phyloP scores from a whole-genome alignment of 345 rosid genomes.

The Moricandia moricandioides region DNA sequence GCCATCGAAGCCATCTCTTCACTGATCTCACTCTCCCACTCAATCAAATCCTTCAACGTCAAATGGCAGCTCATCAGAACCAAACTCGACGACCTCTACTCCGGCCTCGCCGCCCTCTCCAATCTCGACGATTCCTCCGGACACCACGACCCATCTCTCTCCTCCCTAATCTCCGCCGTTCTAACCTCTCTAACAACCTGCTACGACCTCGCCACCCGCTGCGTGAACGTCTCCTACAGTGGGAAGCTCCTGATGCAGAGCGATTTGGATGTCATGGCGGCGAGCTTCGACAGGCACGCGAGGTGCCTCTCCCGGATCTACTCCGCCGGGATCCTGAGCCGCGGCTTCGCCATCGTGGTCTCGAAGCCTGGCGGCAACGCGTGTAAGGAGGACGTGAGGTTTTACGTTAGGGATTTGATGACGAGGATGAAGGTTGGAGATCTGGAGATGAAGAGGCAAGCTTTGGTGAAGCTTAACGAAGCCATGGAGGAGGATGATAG shows the following conservation, averaged over 20 bases:
- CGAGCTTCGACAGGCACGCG: conserved; percentile 53
- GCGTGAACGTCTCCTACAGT: conserved; percentile 66
- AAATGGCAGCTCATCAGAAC: conserved; percentile 80
- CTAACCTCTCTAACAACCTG: conserved; percentile 47
- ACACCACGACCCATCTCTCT: conserved; percentile 47
- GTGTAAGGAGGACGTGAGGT: conserved; percentile 81
- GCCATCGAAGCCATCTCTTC: conserved; percentile 62
- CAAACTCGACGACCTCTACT: conserved; percentile 69
- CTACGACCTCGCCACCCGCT: conserved; percentile 62
- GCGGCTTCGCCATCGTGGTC: conserved; percentile 75
- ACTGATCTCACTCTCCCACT: conserved; percentile 62
- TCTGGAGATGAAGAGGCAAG: conserved; percentile 72
- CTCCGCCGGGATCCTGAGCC: conserved; percentile 58
- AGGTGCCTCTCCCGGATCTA: conserved; percentile 60
- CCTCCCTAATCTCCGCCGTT: conserved; percentile 48
- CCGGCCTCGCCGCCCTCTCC: conserved; percentile 52
- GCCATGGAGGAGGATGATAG: conserved; percentile 61
- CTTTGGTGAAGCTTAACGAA: conserved; percentile 57
- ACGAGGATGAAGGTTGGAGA: conserved; percentile 96
- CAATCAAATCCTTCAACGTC: conserved; percentile 60
- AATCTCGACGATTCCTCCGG: conserved; percentile 41
- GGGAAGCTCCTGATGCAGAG: conserved; percentile 99
- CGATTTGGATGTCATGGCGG: conserved; percentile 65
- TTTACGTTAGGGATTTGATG: conserved; percentile 69
- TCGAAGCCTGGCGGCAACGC: conserved; percentile 63